These are phyloP conservation scores for Anisodus tanguticus DNA, from an alignment of 257 asterid genomes.

Conservation along the genomic window DNA sequence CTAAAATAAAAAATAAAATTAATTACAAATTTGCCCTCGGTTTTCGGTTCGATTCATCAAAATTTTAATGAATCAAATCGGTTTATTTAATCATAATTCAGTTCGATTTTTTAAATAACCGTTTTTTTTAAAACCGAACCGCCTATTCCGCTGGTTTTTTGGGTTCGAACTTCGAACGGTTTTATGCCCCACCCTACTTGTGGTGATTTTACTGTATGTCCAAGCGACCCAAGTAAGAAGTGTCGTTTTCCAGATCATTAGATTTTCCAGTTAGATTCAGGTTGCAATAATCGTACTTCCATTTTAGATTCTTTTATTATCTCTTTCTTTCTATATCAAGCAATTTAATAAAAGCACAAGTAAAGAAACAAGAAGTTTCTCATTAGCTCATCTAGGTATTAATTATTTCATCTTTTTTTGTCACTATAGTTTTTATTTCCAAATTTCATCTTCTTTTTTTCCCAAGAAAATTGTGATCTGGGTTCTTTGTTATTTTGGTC, in stretches of 20 bases:
- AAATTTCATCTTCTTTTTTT: neutral
- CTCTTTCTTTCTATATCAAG: slow-evolving; percentile 36
- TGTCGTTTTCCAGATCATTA: slow-evolving; percentile 31
- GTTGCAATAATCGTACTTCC: slow-evolving; percentile 31
- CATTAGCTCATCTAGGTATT: slow-evolving; percentile 45
- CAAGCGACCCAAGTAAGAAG: slow-evolving; percentile 31
- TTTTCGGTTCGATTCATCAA: too few species aligned
- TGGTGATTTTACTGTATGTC: slow-evolving; percentile 22
- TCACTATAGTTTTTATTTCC: neutral
- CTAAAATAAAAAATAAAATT: too few species aligned
- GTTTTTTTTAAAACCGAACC: too few species aligned
- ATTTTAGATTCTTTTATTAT: slow-evolving; percentile 24
- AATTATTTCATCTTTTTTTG: neutral
- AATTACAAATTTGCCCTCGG: too few species aligned
- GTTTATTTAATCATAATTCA: too few species aligned
- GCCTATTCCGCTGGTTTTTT: too few species aligned
- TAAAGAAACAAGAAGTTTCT: slow-evolving; percentile 26
- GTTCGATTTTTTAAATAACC: too few species aligned
- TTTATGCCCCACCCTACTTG: neutral
- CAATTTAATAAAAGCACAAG: slow-evolving; percentile 28
- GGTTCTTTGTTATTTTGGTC: neutral
- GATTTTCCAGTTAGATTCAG: slow-evolving; percentile 26
- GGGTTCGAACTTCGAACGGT: too few species aligned
- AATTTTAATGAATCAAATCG: too few species aligned
- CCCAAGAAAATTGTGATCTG: neutral